Base-by-base conservation (phyloP, 73 alveolate species). In the Uronychia setigera region DNA sequence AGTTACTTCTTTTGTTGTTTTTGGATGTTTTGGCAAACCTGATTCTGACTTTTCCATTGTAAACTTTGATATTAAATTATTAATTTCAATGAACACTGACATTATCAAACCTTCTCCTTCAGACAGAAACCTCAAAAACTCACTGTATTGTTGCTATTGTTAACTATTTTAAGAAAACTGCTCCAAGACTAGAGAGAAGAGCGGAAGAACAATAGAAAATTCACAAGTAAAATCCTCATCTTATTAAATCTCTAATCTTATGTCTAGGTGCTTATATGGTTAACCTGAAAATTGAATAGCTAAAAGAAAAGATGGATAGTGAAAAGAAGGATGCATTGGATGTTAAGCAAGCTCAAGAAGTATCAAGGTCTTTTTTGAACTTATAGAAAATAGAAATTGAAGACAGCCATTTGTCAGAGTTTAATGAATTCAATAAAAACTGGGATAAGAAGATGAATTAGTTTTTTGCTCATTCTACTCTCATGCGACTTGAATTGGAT, bases 391-490 rank as follows among this genome's bases (percentile, higher is more conserved):
- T 26, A 27, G 90, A 91, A 81, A 77, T 91, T 26, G 92, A 91
- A 77, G 90, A 91, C 5, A 60, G 89, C 30, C 93, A 91, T 77
- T n/a, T 77, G 28, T 59, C 34, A 26, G 96, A 91, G 79, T 87
- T 87, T 77, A 81, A 91, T 58, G 30, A 33, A 29, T 91, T 91
- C 90, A 77, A 91, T 31, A 34, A 84, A 74, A 81, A 82, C 78
- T 91, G 96, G 96, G 93, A 91, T 78, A 31, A 87, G 60, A 75
- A 85, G 25, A 81, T 86, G 85, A 60, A 35, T 35, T 82, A 81
- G 26, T 87, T 83, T 33, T 89, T 76, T 0, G 77, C 60, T 31
- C 90, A 91, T 32, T 59, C 80, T 0, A 81, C 74, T 5, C 80
- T 34, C 26, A 0, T 85, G 33, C 32, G 79, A 9, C 76, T 79